Evolutionary conservation across 1,139 yeast genomes (phyloP).

Genomic region (Kodamaea sp.): DNA sequence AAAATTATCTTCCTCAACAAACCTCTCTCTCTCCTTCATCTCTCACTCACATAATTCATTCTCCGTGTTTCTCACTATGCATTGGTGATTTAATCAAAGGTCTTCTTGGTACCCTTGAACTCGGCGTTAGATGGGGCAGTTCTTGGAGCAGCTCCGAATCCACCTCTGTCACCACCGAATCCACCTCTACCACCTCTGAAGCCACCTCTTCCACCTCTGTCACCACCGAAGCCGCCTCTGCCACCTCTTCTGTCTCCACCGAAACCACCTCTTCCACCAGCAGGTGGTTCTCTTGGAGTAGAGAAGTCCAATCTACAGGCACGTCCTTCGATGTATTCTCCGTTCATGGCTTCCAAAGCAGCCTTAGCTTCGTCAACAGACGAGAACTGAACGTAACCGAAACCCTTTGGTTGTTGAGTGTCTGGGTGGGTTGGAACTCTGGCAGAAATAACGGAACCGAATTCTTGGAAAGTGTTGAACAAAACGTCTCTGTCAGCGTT

Average conservation of each 20-base stretch:
- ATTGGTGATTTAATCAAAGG: constrained; percentile 57
- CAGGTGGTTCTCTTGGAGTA: constrained; percentile 69
- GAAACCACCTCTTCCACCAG: constrained; percentile 42
- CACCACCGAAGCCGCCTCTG: constrained; percentile 42
- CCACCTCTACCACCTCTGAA: constrained; percentile 30
- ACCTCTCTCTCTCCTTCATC: too few relatives aligned
- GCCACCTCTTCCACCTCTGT: constrained; percentile 31
- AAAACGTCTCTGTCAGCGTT: constrained; percentile 79
- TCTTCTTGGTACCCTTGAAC: constrained; percentile 75
- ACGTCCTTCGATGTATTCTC: constrained; percentile 88
- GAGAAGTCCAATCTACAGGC: constrained; percentile 94
- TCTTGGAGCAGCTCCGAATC: constrained; percentile 58
- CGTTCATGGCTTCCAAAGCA: constrained; percentile 86
- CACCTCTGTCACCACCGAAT: constrained; percentile 40
- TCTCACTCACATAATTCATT: too few relatives aligned
- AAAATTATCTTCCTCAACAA: too few relatives aligned
- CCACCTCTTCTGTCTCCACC: constrained; percentile 17
- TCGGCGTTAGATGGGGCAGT: constrained; percentile 57
- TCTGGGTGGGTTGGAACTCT: constrained; percentile 98
- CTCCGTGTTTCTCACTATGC: background rate
- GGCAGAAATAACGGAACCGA: constrained; percentile 82
- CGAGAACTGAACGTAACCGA: constrained; percentile 93
- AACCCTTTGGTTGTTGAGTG: constrained; percentile 98
- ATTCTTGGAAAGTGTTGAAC: constrained; percentile 68
- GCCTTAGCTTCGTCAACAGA: constrained; percentile 87